Base-by-base conservation (phyloP, 257 asterid species). In the Paraleonurus japonicus region DNA sequence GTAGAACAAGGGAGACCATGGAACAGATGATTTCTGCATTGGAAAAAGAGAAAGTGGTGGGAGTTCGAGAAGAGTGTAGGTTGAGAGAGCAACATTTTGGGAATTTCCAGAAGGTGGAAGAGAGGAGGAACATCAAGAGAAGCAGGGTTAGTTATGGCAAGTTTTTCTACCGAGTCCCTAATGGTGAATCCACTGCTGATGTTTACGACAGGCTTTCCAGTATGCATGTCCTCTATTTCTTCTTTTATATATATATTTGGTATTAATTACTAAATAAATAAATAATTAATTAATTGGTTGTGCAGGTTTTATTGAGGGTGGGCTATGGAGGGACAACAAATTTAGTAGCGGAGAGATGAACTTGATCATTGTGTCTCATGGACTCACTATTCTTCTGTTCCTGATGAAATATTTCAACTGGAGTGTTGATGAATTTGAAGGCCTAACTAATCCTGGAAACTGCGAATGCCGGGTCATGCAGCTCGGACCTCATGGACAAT, bases 401-500 rank as follows among this genome's bases (percentile, higher is more conserved):
- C 86, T 89, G 0, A 89, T 84, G 92, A 89, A 83, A 76, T 89
- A 92, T 92, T 89, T 89, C 76, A 75, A 82, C 19, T 89, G 96
- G 96, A 85, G 82, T 0, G 84, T 84, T 1, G 89, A 87, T 27
- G 82, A 89, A 72, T 84, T 89, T 26, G 96, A 87, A 76, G 75
- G 17, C 2, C 75, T 89, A 11, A 73, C 84, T 1, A 85, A 82
- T 47, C 92, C 90, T 0, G 57, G 48, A 11, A 79, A 83, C 22
- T 62, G 86, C 61, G 91, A 89, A 13, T 75, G 50, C 61, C 71
- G 87, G 73, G 86, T 87, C 0, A 48, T 89, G 24, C 76, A 89
- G 66, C 65, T 89, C 19, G 93, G 93, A 0, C 32, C 61, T 17
- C 39, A 69, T 28, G 93, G 89, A 35, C 88, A 83, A 15, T 89